Conservation (phyloP, 768 basidiomycete genomes). For the Boletus reticulatus region DNA sequence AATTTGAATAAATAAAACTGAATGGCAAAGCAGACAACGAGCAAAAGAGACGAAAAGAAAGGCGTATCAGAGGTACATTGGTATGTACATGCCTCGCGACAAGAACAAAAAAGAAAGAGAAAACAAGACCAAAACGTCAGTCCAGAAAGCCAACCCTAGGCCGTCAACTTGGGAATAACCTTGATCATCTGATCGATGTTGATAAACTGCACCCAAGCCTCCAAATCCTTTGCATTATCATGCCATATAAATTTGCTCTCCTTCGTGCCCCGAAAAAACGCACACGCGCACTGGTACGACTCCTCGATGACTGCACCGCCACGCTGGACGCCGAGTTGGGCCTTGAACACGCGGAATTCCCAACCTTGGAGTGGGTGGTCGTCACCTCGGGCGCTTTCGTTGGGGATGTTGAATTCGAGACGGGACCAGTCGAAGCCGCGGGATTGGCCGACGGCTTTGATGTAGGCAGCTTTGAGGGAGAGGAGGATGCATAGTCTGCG, state of each 20-base stretch:
- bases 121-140: too few relatives aligned
- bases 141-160: constrained; percentile 30
- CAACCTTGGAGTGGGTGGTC: constrained; percentile 70
- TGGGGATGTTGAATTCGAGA: constrained; percentile 76
- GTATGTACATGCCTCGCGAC: too few relatives aligned
- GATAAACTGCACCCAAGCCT: constrained; percentile 82
- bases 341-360: constrained; percentile 83
- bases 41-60: not conserved
- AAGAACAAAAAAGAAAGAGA: not conserved
- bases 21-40: not conserved
- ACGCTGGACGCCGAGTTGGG: constrained; percentile 67
- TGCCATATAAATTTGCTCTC: constrained; percentile 74
- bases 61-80: too few relatives aligned
- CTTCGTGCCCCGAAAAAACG: constrained; percentile 68
- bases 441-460: constrained; percentile 81
- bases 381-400: constrained; percentile 61
- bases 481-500: constrained; percentile 76
- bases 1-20: not conserved
- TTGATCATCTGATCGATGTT: constrained; percentile 80
- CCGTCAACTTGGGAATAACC: constrained; percentile 71
- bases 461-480: constrained; percentile 77
- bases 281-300: constrained; percentile 72
- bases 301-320: constrained; percentile 54
- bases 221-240: constrained; percentile 61
- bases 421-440: constrained; percentile 79